Evolutionary conservation across 192 early-diverging fungal species (phyloP), one percentile per base, ranked within the genome.

Genomic region (Coemansia sp.): DNA sequence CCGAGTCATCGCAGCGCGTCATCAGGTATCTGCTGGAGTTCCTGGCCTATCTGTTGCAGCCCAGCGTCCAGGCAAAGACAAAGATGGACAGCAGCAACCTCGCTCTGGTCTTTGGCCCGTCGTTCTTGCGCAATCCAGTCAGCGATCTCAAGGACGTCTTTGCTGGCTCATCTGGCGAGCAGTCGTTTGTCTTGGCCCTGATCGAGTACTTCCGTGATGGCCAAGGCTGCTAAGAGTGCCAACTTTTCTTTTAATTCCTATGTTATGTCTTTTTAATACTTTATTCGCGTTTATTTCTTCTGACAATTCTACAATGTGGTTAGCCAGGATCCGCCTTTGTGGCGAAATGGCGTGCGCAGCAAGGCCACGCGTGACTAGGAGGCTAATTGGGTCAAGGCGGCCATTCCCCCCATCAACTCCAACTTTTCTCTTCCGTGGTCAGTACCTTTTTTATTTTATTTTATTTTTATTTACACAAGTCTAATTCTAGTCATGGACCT

Each of bases 101-200:
- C 57, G 97, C 97, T 12, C 92, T 99, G 86, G 94, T 99, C 10
- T 98, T 97, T 86, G 95, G 94, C 21, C 97, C 97, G n/a, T 92
- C 92, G 46, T 90, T 97, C 59, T 78, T 99, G 55, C 85, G 95
- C 42, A 95, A 93, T 73, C 95, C 95, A 21, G 84, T 80, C 60
- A 91, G 89, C 53, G 85, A 89, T 68, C 79, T 88, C 5, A 86
- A 84, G 5, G 76, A 86, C 61, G 77, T 88, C 31, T 86, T 90
- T 74, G 86, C 83, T 57, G 81, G 82, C 34, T 80, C 86, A 2
- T 73, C 80, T 11, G 72, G 69, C 55, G 84, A 85, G 74, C 84
- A 85, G 72, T 39, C 67, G 9, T 85, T 85, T 68, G 80, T 85
- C 17, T 39, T 76, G 57, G 64, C 72, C 3, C 64, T 85, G 64